phyloP scores from a whole-genome alignment of 768 basidiomycete genomes.

The Pulveroboletus ravenelii region DNA sequence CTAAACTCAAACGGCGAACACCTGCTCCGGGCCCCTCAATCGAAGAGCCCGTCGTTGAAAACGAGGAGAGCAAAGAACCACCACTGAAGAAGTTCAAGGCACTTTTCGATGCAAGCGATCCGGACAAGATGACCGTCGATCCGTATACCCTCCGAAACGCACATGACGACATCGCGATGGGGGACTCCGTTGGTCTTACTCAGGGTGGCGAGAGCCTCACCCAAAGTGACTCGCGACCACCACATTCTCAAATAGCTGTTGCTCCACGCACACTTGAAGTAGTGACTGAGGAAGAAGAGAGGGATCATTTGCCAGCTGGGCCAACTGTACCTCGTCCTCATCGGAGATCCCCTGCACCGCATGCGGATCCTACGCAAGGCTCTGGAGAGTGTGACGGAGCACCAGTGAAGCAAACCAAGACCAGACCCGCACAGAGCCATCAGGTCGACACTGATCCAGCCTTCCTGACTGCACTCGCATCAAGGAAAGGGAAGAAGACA shows the following conservation, averaged over 20 bases:
- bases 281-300: slow-evolving; percentile 56
- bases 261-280: slow-evolving; percentile 28
- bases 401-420: slow-evolving; percentile 8
- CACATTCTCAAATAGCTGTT: slow-evolving; percentile 1
- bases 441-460: slow-evolving; percentile 54
- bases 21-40: slow-evolving; percentile 29
- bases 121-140: slow-evolving; percentile 36
- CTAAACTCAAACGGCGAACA: slow-evolving; percentile 53
- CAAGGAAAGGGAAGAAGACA: slow-evolving; percentile 57
- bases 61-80: slow-evolving; percentile 37
- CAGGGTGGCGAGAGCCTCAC: slow-evolving; percentile 23
- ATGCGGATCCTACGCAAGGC: slow-evolving; percentile 22
- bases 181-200: slow-evolving; percentile 10
- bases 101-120: slow-evolving; percentile 63
- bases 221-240: slow-evolving; percentile 21
- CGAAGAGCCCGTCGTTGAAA: slow-evolving; percentile 14
- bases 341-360: neutral
- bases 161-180: slow-evolving; percentile 5
- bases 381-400: slow-evolving; percentile 7
- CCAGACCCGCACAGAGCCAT: slow-evolving; percentile 1
- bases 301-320: slow-evolving; percentile 8
- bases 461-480: slow-evolving; percentile 71
- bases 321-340: neutral
- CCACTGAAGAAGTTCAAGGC: slow-evolving; percentile 67
- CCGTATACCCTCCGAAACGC: slow-evolving; percentile 10